These are phyloP conservation scores for Fonsecaea erecta DNA, from an alignment of 2,329 filamentous ascomycete genomes.

Conservation along the genomic window DNA sequence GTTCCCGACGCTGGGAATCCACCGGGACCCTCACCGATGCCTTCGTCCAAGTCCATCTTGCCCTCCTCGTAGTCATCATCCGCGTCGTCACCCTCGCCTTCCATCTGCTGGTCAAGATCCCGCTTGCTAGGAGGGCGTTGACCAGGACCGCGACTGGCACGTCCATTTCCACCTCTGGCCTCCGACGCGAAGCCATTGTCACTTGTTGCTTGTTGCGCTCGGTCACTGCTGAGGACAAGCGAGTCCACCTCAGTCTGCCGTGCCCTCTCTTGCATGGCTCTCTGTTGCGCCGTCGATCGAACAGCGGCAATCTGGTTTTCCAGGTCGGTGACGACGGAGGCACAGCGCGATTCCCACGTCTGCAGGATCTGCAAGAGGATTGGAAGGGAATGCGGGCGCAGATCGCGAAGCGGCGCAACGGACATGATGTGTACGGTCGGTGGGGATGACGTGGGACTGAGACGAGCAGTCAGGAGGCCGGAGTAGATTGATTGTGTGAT, in stretches of 20 bases:
- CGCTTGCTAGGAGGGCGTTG: slow-evolving; percentile 45
- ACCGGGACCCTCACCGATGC: slow-evolving; percentile 30
- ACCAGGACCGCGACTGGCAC: slow-evolving; percentile 9
- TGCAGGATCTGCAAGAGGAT: slow-evolving; percentile 70
- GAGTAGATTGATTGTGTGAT: slow-evolving; percentile 88
- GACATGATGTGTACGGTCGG: slow-evolving; percentile 76
- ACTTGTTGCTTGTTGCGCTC: slow-evolving; percentile 37
- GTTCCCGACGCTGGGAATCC: neutral
- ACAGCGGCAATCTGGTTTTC: slow-evolving; percentile 75
- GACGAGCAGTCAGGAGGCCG: slow-evolving; percentile 77
- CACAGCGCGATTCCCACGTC: slow-evolving; percentile 80
- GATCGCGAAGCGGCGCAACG: slow-evolving; percentile 83
- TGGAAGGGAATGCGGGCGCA: slow-evolving; percentile 73
- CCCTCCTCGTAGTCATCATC: slow-evolving; percentile 34
- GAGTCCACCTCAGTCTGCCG: slow-evolving; percentile 57
- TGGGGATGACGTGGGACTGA: slow-evolving; percentile 83
- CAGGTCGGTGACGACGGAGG: slow-evolving; percentile 71
- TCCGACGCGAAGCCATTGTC: slow-evolving; percentile 28
- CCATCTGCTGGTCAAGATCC: slow-evolving; percentile 47
- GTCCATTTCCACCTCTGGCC: slow-evolving; percentile 20
- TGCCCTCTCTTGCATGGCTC: slow-evolving; percentile 57
- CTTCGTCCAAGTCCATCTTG: slow-evolving; percentile 41
- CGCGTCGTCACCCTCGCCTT: slow-evolving; percentile 43
- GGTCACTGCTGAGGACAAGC: slow-evolving; percentile 52
- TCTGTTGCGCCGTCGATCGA: slow-evolving; percentile 60